These are phyloP conservation scores for Metschnikowia lochheadii DNA, from an alignment of 805 yeast genomes.

Conservation along the genomic window DNA sequence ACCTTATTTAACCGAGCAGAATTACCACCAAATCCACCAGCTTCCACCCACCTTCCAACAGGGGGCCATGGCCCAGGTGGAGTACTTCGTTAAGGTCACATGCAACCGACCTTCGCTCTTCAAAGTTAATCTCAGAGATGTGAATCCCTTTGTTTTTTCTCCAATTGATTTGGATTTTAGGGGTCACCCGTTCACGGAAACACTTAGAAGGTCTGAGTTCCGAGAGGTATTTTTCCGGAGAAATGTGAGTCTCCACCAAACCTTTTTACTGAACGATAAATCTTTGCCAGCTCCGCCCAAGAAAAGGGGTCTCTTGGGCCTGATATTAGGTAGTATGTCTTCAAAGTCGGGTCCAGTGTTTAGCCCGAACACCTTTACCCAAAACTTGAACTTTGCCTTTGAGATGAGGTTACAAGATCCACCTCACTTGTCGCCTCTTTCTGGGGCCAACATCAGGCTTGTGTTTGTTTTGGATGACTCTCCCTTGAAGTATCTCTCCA, in stretches of 20 bases:
- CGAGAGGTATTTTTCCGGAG: slow-evolving; percentile 37
- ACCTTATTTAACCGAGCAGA: not conserved
- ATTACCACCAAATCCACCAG: slow-evolving; percentile 10
- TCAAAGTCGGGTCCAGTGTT: slow-evolving; percentile 1
- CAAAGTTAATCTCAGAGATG: slow-evolving; percentile 43
- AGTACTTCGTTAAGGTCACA: slow-evolving; percentile 59
- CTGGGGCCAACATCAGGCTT: slow-evolving; percentile 33
- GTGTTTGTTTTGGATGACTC: slow-evolving; percentile 26
- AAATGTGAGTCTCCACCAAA: slow-evolving; percentile 27
- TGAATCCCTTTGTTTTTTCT: slow-evolving; percentile 49
- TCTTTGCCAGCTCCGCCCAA: slow-evolving; percentile 9
- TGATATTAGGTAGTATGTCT: slow-evolving; percentile 8
- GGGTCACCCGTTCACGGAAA: slow-evolving; percentile 16
- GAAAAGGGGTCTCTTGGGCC: slow-evolving; percentile 9
- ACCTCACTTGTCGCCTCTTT: slow-evolving; percentile 43
- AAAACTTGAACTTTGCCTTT: slow-evolving; percentile 38
- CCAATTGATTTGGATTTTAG: slow-evolving; percentile 41
- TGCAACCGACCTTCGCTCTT: slow-evolving; percentile 50
- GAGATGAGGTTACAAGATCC: slow-evolving; percentile 50
- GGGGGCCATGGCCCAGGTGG: slow-evolving; percentile 33
- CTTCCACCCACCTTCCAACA: slow-evolving; percentile 14
- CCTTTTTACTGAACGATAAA: slow-evolving; percentile 24
- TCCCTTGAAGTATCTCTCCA: slow-evolving; percentile 29
- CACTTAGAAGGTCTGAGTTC: slow-evolving; percentile 26
- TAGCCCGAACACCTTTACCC: slow-evolving; percentile 1